phyloP scores from a whole-genome alignment of 108 stramenopile genomes.

The Nitzschia sp. region DNA sequence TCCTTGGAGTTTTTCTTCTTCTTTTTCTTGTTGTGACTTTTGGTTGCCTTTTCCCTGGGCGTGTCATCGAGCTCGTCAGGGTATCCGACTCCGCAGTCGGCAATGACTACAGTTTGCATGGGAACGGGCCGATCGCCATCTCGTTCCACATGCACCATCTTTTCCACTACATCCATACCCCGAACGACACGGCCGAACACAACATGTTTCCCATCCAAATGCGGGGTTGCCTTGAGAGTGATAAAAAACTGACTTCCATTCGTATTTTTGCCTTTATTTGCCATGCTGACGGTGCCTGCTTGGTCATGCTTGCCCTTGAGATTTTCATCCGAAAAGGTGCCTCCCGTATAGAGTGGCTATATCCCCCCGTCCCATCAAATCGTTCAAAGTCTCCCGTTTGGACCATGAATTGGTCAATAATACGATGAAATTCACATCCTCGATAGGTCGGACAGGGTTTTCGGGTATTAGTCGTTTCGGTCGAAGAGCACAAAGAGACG shows the following conservation, averaged over 20 bases:
- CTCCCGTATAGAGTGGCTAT: conserved; percentile 73
- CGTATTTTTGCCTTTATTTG: conserved; percentile 80
- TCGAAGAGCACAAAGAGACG: conserved; percentile 58
- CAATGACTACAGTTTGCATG: conserved; percentile 68
- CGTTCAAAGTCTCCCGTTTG: conserved; percentile 83
- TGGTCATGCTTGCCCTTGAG: conserved; percentile 60
- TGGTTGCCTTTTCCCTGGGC: too few relatives aligned
- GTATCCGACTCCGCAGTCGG: conserved; percentile 71
- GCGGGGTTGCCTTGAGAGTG: conserved; percentile 56
- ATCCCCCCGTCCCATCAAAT: conserved; percentile 75
- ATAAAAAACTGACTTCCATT: conserved; percentile 86
- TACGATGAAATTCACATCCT: conserved; percentile 59
- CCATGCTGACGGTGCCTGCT: conserved; percentile 80
- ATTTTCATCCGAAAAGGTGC: conserved; percentile 67
- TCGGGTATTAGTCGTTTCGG: conserved; percentile 5
- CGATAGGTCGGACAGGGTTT: conserved; percentile 52
- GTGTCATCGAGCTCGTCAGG: too few relatives aligned
- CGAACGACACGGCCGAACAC: conserved; percentile 74
- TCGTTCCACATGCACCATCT: conserved; percentile 63
- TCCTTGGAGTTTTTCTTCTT: conserved; percentile 7
- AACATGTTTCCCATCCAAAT: conserved; percentile 84
- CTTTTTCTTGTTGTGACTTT: neutral
- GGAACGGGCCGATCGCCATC: conserved; percentile 54
- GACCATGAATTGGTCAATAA: conserved; percentile 57
- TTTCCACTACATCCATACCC: conserved; percentile 70